phyloP scores from a whole-genome alignment of 768 basidiomycete species.

The Lactarius pseudohatsudake region DNA sequence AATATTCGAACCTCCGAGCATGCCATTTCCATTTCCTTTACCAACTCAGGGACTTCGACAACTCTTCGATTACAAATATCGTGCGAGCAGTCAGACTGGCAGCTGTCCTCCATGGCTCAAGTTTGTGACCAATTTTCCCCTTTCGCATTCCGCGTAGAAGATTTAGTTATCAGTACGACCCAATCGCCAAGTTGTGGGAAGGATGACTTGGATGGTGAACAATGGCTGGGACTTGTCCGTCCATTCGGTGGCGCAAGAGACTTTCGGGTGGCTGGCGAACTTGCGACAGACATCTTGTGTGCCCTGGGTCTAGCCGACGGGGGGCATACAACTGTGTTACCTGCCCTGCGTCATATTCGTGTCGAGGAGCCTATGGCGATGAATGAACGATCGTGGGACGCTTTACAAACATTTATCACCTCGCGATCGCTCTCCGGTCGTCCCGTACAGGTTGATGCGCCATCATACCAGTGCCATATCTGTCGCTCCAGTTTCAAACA shows the following conservation, averaged over 20 bases:
- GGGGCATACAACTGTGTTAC: neutral
- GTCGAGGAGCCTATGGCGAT: neutral
- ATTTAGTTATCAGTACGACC: too few species aligned
- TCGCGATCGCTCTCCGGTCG: neutral
- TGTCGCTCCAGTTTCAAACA: too few species aligned
- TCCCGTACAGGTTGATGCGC: neutral
- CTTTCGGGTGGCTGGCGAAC: too few species aligned
- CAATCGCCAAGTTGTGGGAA: too few species aligned
- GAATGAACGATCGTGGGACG: neutral
- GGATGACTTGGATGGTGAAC: too few species aligned
- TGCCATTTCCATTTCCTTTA: neutral
- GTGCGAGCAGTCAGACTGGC: neutral
- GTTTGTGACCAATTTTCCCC: neutral
- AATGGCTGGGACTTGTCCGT: too few species aligned
- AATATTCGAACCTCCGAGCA: too few species aligned
- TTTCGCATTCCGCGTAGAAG: too few species aligned
- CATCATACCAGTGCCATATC: too few species aligned
- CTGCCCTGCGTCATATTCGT: neutral
- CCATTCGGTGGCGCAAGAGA: too few species aligned
- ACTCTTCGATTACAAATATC: neutral
- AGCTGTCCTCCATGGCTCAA: neutral
- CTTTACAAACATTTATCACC: neutral
- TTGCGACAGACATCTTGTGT: too few species aligned
- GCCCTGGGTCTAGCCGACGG: too few species aligned
- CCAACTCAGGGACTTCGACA: neutral